Conservation (phyloP, 1,284 basidiomycete species). For the Cryptococcus sp. region DNA sequence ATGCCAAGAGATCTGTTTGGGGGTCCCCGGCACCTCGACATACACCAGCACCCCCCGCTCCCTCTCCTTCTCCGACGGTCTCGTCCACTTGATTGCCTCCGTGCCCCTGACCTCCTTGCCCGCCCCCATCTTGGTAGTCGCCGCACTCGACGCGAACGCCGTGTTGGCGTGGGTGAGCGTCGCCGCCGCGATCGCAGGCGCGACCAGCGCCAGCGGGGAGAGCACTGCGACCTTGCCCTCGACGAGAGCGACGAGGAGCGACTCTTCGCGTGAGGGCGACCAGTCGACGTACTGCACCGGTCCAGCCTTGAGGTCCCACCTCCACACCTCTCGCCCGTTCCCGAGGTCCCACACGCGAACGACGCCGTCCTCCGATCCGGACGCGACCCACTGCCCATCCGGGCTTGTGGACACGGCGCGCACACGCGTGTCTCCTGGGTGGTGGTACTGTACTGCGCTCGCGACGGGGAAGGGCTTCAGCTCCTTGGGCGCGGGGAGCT, state of each 20-base stretch:
- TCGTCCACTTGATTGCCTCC: conserved; percentile 54
- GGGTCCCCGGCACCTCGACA: conserved; percentile 63
- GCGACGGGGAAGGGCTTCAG: conserved; percentile 93
- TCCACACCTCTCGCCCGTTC: conserved; percentile 83
- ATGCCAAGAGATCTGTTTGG: conserved; percentile 89
- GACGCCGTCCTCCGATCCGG: conserved; percentile 84
- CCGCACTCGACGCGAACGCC: conserved; percentile 46
- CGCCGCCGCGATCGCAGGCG: conserved; percentile 62
- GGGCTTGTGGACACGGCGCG: conserved; percentile 79
- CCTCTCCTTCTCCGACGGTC: conserved; percentile 53
- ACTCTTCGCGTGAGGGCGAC: conserved; percentile 82
- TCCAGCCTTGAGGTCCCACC: conserved; percentile 77
- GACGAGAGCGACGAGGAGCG: conserved; percentile 39
- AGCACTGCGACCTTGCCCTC: conserved; percentile 71
- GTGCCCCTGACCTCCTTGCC: conserved; percentile 42
- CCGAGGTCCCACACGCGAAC: conserved; percentile 92
- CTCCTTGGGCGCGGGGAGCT: conserved; percentile 89
- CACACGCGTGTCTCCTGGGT: conserved; percentile 60
- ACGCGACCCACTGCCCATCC: conserved; percentile 84
- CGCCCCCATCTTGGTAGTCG: conserved; percentile 44
- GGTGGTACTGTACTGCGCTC: conserved; percentile 68
- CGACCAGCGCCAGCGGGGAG: conserved; percentile 66
- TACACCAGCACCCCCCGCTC: conserved; percentile 54
- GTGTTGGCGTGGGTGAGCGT: conserved; percentile 57
- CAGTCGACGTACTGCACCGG: conserved; percentile 81